Percentiles rank a stretch among this genome's conserved stretches.
Evolutionary conservation across 1,284 basidiomycete species (phyloP).

Genomic region (Boletus hoseneyae): DNA sequence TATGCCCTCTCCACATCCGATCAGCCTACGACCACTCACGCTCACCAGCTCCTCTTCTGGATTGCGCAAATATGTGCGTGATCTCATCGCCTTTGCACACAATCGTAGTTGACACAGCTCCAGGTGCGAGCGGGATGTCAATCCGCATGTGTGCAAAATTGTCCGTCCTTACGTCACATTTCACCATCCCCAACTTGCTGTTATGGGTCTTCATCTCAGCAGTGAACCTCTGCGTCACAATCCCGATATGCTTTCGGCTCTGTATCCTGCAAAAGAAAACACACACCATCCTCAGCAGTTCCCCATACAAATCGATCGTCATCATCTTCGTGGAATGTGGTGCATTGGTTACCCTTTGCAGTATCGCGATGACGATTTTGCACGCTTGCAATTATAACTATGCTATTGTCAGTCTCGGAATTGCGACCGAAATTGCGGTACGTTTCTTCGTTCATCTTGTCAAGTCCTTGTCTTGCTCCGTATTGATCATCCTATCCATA

Average conservation of each 20-base stretch:
- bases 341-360: slow-evolving; percentile 9
- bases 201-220: slow-evolving; percentile 16
- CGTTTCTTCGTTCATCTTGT: background rate
- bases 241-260: slow-evolving; percentile 18
- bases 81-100: background rate
- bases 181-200: background rate
- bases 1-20: slow-evolving; percentile 3
- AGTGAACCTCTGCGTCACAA: slow-evolving; percentile 16
- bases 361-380: slow-evolving; percentile 12
- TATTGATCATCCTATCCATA: background rate
- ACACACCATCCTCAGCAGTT: slow-evolving; percentile 2
- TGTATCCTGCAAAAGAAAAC: slow-evolving; percentile 12
- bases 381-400: background rate
- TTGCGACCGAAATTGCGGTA: slow-evolving; percentile 18
- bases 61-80: slow-evolving; percentile 15
- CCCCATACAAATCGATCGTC: slow-evolving; percentile 6
- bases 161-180: background rate
- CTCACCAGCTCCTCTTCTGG: slow-evolving; percentile 11
- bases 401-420: slow-evolving; percentile 12
- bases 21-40: background rate
- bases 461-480: background rate
- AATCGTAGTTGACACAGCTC: background rate
- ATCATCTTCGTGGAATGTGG: slow-evolving; percentile 20
- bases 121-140: slow-evolving; percentile 3
- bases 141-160: background rate